A percentile compares a stretch with the other conserved stretches of the same genome.
phyloP scores from a whole-genome alignment of 1,139 yeast species.

The Lodderomyces margitis region DNA sequence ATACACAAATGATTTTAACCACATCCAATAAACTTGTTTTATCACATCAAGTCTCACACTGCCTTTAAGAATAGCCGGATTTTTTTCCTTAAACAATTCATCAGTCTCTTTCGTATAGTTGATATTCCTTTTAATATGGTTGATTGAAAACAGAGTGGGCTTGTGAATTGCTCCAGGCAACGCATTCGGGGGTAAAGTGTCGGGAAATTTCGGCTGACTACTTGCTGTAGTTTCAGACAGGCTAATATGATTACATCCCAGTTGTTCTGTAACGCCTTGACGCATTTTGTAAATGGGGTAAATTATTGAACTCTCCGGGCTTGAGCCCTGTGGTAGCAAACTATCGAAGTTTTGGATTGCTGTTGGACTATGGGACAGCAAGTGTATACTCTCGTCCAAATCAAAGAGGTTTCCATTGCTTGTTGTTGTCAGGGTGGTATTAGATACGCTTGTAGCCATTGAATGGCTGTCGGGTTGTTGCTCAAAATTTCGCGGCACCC shows the following conservation, averaged over 20 bases:
- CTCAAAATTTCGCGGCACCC: neutral
- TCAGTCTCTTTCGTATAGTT: conserved; percentile 20
- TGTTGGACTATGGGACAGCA: too few species aligned
- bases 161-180: neutral
- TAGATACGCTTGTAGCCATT: neutral
- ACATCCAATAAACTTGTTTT: conserved; percentile 30
- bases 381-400: too few species aligned
- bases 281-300: conserved; percentile 39
- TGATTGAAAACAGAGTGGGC: neutral
- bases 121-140: conserved; percentile 7
- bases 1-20: conserved; percentile 37
- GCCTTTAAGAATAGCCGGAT: conserved; percentile 27
- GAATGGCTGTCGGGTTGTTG: neutral
- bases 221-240: neutral
- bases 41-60: conserved; percentile 30
- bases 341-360: conserved; percentile 29
- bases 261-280: neutral
- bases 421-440: neutral
- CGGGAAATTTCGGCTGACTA: neutral
- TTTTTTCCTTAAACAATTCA: conserved; percentile 14
- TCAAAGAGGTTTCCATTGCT: too few species aligned
- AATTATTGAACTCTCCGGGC: conserved; percentile 26
- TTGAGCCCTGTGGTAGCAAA: conserved; percentile 20
- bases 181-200: neutral
- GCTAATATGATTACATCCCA: neutral